Percentiles rank a stretch among this genome's conserved stretches.
These are phyloP conservation scores for Fraxinus dipetala DNA, from an alignment of 305 asterid genomes.

Conservation along the genomic window DNA sequence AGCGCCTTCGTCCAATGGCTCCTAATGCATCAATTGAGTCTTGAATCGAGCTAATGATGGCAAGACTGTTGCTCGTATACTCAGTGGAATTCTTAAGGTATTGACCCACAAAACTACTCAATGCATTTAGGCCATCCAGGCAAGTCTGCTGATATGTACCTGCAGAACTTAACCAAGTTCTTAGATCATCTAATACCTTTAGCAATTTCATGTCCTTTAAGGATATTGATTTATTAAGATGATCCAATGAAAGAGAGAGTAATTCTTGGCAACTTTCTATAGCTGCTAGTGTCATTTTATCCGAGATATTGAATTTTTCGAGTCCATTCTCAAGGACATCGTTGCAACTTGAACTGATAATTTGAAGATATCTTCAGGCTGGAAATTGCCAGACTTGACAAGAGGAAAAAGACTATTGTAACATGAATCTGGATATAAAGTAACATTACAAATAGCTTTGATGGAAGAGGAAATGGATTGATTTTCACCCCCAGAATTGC, in stretches of 20 bases:
- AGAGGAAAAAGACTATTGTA: constrained; percentile 41
- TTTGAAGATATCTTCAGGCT: constrained; percentile 37
- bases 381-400: constrained; percentile 29
- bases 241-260: constrained; percentile 43
- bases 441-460: constrained; percentile 36
- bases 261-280: constrained; percentile 40
- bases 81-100: constrained; percentile 23
- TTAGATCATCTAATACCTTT: constrained; percentile 27
- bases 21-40: constrained; percentile 1
- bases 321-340: constrained; percentile 14
- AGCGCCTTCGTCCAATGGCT: constrained; percentile 16
- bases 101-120: not conserved
- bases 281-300: constrained; percentile 32
- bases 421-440: constrained; percentile 48
- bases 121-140: constrained; percentile 28
- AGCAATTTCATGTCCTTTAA: not conserved
- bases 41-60: constrained; percentile 25
- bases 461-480: constrained; percentile 24
- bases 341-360: constrained; percentile 45
- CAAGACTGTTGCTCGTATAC: constrained; percentile 36
- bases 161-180: constrained; percentile 39
- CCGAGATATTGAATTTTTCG: constrained; percentile 26
- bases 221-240: constrained; percentile 36
- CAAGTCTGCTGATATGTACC: constrained; percentile 39
- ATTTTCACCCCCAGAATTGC: not conserved